Conservation (phyloP, 768 basidiomycete genomes). For the Boletus edulis region DNA sequence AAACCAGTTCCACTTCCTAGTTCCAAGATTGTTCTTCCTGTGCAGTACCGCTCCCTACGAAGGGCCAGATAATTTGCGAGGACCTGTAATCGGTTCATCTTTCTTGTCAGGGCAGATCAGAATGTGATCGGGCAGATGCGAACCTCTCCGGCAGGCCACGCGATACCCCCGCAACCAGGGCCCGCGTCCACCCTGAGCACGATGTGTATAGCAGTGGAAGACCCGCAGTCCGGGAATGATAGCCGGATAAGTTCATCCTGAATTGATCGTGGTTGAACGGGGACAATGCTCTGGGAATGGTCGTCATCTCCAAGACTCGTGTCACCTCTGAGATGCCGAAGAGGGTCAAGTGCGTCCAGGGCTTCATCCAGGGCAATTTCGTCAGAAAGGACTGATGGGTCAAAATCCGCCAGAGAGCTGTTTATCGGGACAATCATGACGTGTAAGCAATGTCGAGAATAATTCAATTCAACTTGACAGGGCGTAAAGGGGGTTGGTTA, state of each 20-base stretch:
- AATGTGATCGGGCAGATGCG: conserved; percentile 14
- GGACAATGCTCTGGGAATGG: conserved; percentile 39
- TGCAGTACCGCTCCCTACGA: conserved; percentile 47
- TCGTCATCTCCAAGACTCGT: conserved; percentile 26
- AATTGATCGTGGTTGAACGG: conserved; percentile 52
- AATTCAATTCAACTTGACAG: not conserved
- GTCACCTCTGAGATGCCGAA: conserved; percentile 55
- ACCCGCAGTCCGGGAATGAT: conserved; percentile 27
- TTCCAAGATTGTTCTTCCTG: conserved; percentile 65
- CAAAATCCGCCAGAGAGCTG: conserved; percentile 1
- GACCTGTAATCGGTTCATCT: conserved; percentile 46
- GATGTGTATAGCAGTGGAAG: conserved; percentile 25
- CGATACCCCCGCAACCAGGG: conserved; percentile 89
- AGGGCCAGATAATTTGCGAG: conserved; percentile 72
- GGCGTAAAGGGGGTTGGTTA: not conserved
- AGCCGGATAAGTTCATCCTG: conserved; percentile 47
- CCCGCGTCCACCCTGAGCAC: conserved; percentile 68
- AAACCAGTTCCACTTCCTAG: conserved; percentile 91
- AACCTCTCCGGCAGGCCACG: conserved; percentile 93
- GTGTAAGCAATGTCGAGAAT: not conserved
- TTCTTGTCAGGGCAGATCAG: not conserved
- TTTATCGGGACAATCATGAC: conserved; percentile 4
- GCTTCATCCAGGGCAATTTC: conserved; percentile 51
- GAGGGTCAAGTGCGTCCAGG: conserved; percentile 55
- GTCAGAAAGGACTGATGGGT: conserved; percentile 12